Conservation (phyloP, 163 green algal species). For the Coccomyxa subellipsoidea region DNA sequence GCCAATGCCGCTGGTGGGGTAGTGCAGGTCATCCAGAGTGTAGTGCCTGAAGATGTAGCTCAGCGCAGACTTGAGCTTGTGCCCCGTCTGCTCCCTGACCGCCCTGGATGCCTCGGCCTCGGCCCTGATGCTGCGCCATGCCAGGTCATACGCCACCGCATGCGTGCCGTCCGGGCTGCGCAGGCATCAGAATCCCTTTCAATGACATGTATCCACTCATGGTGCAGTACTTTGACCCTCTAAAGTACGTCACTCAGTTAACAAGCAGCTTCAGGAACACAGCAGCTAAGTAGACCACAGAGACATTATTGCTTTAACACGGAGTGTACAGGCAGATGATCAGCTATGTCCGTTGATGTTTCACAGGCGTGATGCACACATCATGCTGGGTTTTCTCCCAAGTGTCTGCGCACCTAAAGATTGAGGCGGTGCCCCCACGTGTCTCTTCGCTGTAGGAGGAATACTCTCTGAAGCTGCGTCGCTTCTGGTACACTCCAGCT, state of each 20-base stretch:
- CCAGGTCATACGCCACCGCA: constrained; percentile 40
- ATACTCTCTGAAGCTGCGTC: constrained; percentile 36
- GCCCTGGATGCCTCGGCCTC: constrained; percentile 22
- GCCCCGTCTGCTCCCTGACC: constrained; percentile 39
- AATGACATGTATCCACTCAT: background rate
- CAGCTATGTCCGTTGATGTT: no score
- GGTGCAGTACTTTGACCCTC: background rate
- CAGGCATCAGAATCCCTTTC: background rate
- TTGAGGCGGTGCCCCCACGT: constrained; percentile 27
- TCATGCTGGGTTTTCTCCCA: no score
- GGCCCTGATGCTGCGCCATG: constrained; percentile 28
- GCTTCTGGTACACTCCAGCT: constrained; percentile 35
- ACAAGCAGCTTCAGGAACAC: no score
- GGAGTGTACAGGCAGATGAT: no score
- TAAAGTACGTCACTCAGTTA: no score
- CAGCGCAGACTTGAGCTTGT: constrained; percentile 43
- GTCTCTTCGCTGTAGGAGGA: constrained; percentile 54
- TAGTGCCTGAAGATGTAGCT: constrained; percentile 26
- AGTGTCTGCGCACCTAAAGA: constrained; percentile 40
- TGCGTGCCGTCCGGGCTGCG: constrained; percentile 37
- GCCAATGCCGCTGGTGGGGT: background rate
- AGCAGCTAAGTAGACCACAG: no score
- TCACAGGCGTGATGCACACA: background rate
- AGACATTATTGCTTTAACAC: no score
- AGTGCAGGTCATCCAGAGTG: background rate